A percentile compares a stretch with the other conserved stretches of the same genome.
These are phyloP conservation scores for Puccinia polysora DNA, from an alignment of 1,284 basidiomycete species.

Conservation along the genomic window DNA sequence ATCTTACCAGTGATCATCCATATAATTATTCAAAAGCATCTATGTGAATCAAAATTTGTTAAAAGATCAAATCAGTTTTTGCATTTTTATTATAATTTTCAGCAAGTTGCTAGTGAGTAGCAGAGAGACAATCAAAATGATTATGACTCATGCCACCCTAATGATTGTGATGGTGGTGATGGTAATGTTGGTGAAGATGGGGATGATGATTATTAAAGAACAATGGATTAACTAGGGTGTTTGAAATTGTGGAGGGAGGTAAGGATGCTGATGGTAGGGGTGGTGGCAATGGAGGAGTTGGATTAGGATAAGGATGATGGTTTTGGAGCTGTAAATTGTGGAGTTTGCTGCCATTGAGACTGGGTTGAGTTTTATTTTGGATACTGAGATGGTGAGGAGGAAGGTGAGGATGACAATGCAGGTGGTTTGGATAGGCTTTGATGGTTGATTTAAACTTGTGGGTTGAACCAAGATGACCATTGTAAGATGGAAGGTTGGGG, in stretches of 20 bases:
- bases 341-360: background rate
- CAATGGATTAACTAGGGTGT: conserved; percentile 20
- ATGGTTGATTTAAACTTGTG: no score
- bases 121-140: no score
- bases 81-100: no score
- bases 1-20: no score
- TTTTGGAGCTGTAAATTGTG: background rate
- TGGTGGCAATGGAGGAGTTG: conserved; percentile 41
- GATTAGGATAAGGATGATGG: conserved; percentile 39
- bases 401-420: background rate
- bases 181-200: conserved; percentile 26
- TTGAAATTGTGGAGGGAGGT: background rate
- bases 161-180: conserved; percentile 38
- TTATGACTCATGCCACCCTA: no score
- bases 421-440: no score
- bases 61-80: no score
- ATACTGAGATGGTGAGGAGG: background rate
- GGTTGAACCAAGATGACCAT: no score
- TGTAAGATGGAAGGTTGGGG: no score
- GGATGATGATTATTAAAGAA: conserved; percentile 45
- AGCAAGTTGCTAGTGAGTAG: background rate
- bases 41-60: no score
- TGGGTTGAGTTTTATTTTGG: no score
- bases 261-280: background rate
- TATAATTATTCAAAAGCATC: no score